A percentile compares a stretch with the other conserved stretches of the same genome.
Evolutionary conservation across 2,329 filamentous ascomycete genomes (phyloP).

Genomic region (Phoma sp.): DNA sequence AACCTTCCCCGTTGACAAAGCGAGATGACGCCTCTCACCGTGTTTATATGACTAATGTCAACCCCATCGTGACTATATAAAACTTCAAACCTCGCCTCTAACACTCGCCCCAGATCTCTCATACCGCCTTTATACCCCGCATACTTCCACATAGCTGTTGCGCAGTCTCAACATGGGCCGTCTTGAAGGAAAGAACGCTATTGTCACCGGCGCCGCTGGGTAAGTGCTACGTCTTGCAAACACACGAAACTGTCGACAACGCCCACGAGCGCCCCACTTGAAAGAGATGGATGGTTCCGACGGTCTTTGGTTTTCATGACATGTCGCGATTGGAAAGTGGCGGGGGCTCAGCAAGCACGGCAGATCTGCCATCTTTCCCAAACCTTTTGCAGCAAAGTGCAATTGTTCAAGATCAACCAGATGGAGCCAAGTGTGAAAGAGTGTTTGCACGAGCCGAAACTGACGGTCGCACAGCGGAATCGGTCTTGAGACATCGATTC

Average conservation of each 20-base stretch:
- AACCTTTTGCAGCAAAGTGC: constrained; percentile 1
- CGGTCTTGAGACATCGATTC: constrained; percentile 87
- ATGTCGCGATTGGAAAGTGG: not conserved
- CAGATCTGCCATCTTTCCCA: not conserved
- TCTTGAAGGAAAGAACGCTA: constrained; percentile 69
- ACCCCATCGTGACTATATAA: constrained; percentile 31
- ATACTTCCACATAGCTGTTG: constrained; percentile 8
- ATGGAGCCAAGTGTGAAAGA: not conserved
- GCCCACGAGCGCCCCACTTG: not conserved
- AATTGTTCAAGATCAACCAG: not conserved
- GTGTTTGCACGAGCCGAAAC: not conserved
- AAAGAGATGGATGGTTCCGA: not conserved
- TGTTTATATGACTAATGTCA: constrained; percentile 17
- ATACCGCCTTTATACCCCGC: constrained; percentile 6
- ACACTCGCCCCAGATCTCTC: constrained; percentile 9
- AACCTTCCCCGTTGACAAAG: constrained; percentile 18
- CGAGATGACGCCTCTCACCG: constrained; percentile 13
- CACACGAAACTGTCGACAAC: not conserved
- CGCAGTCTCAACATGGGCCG: constrained; percentile 52
- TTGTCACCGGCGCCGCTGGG: constrained; percentile 87
- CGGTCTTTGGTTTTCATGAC: not conserved
- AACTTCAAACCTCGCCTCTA: constrained; percentile 22
- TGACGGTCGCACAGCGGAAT: constrained; percentile 71
- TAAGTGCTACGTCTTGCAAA: constrained; percentile 56
- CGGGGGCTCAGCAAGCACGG: not conserved